Conservation (phyloP, 1,284 basidiomycete species). For the Heliocybe sulcata region DNA sequence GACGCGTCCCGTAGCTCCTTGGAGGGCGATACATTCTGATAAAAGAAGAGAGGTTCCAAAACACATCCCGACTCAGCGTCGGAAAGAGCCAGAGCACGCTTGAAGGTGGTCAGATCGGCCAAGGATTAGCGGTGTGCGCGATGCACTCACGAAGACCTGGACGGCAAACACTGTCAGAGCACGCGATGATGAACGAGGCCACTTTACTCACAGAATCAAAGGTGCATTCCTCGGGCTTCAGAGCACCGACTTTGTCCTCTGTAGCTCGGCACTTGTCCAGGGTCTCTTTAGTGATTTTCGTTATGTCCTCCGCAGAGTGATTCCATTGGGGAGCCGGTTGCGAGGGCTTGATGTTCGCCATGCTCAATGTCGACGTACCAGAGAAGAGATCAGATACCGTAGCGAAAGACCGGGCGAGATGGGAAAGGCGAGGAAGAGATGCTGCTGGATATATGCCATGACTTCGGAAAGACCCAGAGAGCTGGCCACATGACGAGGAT, state of each 20-base stretch:
- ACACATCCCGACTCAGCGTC: slow-evolving; percentile 47
- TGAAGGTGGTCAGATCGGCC: slow-evolving; percentile 14
- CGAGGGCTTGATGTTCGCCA: slow-evolving; percentile 51
- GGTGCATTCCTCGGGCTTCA: slow-evolving; percentile 47
- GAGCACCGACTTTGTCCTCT: slow-evolving; percentile 56
- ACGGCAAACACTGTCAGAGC: slow-evolving; percentile 2
- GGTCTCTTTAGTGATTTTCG: slow-evolving; percentile 46
- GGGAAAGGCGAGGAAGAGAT: background rate
- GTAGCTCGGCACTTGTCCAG: slow-evolving; percentile 50
- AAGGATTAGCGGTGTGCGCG: background rate
- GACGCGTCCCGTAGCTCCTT: slow-evolving; percentile 72
- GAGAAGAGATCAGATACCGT: background rate
- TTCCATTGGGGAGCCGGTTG: slow-evolving; percentile 65
- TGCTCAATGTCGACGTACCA: slow-evolving; percentile 17
- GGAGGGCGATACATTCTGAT: slow-evolving; percentile 70
- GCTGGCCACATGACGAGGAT: background rate
- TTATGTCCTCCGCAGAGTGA: slow-evolving; percentile 58
- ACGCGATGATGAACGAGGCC: background rate
- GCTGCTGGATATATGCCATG: background rate
- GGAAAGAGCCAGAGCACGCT: slow-evolving; percentile 49
- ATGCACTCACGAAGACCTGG: slow-evolving; percentile 61
- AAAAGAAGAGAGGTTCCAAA: slow-evolving; percentile 61
- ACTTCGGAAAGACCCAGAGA: background rate
- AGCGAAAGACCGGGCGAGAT: background rate
- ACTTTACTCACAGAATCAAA: slow-evolving; percentile 44